Conservation (phyloP, 2,329 filamentous ascomycete species). For the Hypoxylon sp. region DNA sequence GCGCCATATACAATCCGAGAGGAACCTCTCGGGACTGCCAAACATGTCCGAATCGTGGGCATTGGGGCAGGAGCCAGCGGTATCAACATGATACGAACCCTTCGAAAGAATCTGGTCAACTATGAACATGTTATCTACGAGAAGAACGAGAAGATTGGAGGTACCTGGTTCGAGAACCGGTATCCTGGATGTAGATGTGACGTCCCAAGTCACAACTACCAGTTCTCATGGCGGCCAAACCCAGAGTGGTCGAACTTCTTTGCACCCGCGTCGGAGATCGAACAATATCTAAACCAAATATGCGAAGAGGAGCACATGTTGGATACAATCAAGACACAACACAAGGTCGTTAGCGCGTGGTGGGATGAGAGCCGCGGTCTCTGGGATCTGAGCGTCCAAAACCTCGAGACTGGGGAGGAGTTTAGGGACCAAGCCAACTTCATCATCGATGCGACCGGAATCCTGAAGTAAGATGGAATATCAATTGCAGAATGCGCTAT, state of each 20-base stretch:
- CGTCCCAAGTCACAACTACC: slow-evolving; percentile 68
- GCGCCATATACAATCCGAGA: slow-evolving; percentile 49
- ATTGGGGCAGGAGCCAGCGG: slow-evolving; percentile 57
- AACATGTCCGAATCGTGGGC: slow-evolving; percentile 54
- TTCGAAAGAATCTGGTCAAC: slow-evolving; percentile 53
- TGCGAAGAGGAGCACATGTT: slow-evolving; percentile 59
- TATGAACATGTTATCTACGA: slow-evolving; percentile 62
- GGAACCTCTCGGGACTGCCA: slow-evolving; percentile 50
- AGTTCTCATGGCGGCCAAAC: slow-evolving; percentile 69
- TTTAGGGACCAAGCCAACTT: slow-evolving; percentile 58
- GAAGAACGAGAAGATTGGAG: slow-evolving; percentile 63
- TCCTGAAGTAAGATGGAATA: slow-evolving; percentile 57
- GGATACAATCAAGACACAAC: slow-evolving; percentile 54
- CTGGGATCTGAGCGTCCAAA: slow-evolving; percentile 54
- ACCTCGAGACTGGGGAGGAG: slow-evolving; percentile 50
- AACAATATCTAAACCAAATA: slow-evolving; percentile 59
- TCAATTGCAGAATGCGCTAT: background rate
- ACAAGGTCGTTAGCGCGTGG: slow-evolving; percentile 53
- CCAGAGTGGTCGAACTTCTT: slow-evolving; percentile 67
- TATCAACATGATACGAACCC: slow-evolving; percentile 55
- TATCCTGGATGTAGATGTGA: slow-evolving; percentile 67
- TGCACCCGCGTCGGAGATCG: slow-evolving; percentile 63
- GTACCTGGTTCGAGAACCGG: slow-evolving; percentile 67
- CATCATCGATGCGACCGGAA: slow-evolving; percentile 59
- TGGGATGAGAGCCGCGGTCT: slow-evolving; percentile 56